Conservation (phyloP, 2,329 filamentous ascomycete species). For the Phyllosticta citriasiana region DNA sequence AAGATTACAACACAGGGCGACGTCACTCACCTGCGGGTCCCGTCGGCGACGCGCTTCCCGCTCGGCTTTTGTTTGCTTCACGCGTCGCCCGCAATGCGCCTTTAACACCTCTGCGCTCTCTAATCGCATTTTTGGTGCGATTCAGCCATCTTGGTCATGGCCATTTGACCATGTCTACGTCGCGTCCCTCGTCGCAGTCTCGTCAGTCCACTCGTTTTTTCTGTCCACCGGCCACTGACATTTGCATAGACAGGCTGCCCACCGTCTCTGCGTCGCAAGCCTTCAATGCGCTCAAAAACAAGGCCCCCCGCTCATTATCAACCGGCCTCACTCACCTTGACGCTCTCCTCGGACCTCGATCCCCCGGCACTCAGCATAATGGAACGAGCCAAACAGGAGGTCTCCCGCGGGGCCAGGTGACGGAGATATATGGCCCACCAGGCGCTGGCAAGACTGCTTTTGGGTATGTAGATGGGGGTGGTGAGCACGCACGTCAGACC, state of each 20-base stretch:
- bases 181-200: conserved; percentile 20
- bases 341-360: conserved; percentile 24
- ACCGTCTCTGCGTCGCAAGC: conserved; percentile 68
- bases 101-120: background rate
- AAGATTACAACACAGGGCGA: no score
- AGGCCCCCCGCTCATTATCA: conserved; percentile 36
- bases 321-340: conserved; percentile 43
- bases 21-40: conserved; percentile 1
- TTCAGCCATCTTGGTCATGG: background rate
- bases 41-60: background rate
- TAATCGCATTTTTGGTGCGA: background rate
- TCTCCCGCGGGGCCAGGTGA: conserved; percentile 64
- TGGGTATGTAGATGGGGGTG: conserved; percentile 46
- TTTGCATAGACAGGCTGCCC: conserved; percentile 53
- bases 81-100: conserved; percentile 1
- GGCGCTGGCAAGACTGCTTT: conserved; percentile 78
- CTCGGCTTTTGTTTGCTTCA: background rate
- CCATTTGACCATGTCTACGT: background rate
- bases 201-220: conserved; percentile 21
- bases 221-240: background rate
- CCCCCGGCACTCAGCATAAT: conserved; percentile 14
- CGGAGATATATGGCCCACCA: conserved; percentile 80
- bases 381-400: conserved; percentile 38
- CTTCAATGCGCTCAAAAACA: conserved; percentile 48
- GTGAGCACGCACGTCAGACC: background rate